Conservation (phyloP, 345 rosid species). For the Gossypium longicalyx region DNA sequence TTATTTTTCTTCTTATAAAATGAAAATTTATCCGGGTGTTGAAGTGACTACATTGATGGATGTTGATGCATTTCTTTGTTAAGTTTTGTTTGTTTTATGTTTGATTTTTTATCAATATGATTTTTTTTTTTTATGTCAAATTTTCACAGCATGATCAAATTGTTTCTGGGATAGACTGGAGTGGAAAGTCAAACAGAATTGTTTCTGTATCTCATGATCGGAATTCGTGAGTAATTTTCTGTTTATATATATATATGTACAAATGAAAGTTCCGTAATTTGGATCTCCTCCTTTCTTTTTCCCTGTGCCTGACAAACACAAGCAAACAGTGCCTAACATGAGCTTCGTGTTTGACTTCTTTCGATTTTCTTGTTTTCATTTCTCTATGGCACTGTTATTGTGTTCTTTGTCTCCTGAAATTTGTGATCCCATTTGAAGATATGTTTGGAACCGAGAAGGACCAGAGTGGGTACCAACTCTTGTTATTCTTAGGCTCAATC, state of each 20-base stretch:
- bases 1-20: background rate
- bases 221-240: constrained; percentile 72
- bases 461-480: constrained; percentile 91
- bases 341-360: background rate
- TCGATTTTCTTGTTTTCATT: background rate
- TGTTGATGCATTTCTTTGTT: background rate
- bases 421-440: constrained; percentile 40
- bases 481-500: constrained; percentile 95
- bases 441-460: constrained; percentile 91
- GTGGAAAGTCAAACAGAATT: constrained; percentile 70
- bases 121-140: background rate
- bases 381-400: background rate
- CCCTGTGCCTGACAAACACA: background rate
- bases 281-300: background rate
- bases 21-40: background rate
- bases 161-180: constrained; percentile 97
- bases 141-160: constrained; percentile 86
- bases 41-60: background rate
- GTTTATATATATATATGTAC: background rate
- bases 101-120: background rate
- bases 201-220: constrained; percentile 94
- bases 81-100: background rate
- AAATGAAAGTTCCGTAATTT: background rate
- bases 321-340: no score
- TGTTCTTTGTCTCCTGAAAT: constrained; percentile 17